Evolutionary conservation across 2,329 filamentous ascomycete genomes (phyloP), one percentile per base, ranked within the genome.

Genomic region (Falciphora oryzae): DNA sequence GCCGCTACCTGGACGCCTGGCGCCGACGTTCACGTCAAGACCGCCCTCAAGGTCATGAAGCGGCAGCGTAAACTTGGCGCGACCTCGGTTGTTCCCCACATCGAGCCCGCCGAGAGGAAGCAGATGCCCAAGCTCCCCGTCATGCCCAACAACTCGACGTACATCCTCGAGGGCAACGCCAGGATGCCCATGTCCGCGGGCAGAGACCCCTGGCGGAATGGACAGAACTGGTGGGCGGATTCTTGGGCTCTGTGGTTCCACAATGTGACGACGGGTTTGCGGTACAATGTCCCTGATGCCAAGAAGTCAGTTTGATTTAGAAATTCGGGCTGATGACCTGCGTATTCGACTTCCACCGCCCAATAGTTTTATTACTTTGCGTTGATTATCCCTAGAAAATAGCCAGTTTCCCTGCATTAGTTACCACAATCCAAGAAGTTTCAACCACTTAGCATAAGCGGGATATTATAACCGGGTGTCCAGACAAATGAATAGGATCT

Each of bases 1-100:
- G 82, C 86, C 57, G 81, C 81, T 0, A 80, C 82, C 0, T 90
- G 87, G 87, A 89, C 86, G 0, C 76, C 88, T 0, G 85, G 85
- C 1, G 81, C 83, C 0, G 86, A 90, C 65, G 65, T 63, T 2
- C 68, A 67, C 58, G 65, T 67, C 58, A 63, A 61, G 57, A 67
- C 66, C n/a, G 64, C 66, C 0, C 62, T 71, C 25, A 53, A 38
- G n/a, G 68, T 70, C 31, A 67, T 69, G 62, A 65, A 64, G 59
- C 62, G 65, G 22, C 67, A 67, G 68, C 58, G 62, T 8, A 29
- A 50, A 29, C 25, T 62, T 25, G 66, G 67, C 29, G 69, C 69
- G 13, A 69, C 69, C 0, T 65, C 67, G 2, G 73, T 67, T 4
- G 63, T 62, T 31, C 73, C 73, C 3, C 65, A 64, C 4, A 44